A percentile compares a stretch with the other conserved stretches of the same genome.
These are phyloP conservation scores for Mycena venus DNA, from an alignment of 768 basidiomycete genomes.

Conservation along the genomic window DNA sequence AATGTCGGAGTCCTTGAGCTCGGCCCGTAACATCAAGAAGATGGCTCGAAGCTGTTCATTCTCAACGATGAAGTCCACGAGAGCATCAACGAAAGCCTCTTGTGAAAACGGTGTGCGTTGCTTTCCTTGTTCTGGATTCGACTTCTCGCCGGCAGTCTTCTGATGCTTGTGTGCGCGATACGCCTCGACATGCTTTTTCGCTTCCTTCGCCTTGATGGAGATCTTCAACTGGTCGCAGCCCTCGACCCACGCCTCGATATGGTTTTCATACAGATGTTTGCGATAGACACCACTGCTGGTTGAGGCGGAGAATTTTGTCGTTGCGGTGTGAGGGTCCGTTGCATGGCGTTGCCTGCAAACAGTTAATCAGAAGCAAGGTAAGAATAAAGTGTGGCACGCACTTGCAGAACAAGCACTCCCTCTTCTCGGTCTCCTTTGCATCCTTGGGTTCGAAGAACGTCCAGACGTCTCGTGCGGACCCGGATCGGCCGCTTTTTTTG, in stretches of 20 bases:
- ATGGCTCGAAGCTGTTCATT: too few species aligned
- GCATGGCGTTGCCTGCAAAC: constrained; percentile 8
- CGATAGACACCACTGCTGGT: constrained; percentile 32
- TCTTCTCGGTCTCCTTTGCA: not conserved
- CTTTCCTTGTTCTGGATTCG: too few species aligned
- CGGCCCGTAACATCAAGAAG: too few species aligned
- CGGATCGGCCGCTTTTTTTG: not conserved
- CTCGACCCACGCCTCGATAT: constrained; percentile 36
- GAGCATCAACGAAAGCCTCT: too few species aligned
- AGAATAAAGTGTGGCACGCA: not conserved
- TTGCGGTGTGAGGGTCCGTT: not conserved
- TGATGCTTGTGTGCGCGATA: constrained; percentile 11
- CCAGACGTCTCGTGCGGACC: constrained; percentile 6
- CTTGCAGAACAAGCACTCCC: constrained; percentile 21
- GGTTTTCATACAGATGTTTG: constrained; percentile 29
- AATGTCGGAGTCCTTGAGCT: too few species aligned
- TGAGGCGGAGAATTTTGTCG: not conserved
- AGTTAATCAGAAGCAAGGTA: not conserved
- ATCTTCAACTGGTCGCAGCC: constrained; percentile 36
- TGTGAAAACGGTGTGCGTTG: too few species aligned
- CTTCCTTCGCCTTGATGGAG: constrained; percentile 30
- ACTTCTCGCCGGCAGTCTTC: too few species aligned
- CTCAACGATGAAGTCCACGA: too few species aligned
- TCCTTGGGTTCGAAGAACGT: constrained; percentile 16
- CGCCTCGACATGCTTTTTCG: not conserved